These are phyloP conservation scores for Geotrichum citri-aurantii DNA, from an alignment of 1,139 yeast species.

Conservation along the genomic window DNA sequence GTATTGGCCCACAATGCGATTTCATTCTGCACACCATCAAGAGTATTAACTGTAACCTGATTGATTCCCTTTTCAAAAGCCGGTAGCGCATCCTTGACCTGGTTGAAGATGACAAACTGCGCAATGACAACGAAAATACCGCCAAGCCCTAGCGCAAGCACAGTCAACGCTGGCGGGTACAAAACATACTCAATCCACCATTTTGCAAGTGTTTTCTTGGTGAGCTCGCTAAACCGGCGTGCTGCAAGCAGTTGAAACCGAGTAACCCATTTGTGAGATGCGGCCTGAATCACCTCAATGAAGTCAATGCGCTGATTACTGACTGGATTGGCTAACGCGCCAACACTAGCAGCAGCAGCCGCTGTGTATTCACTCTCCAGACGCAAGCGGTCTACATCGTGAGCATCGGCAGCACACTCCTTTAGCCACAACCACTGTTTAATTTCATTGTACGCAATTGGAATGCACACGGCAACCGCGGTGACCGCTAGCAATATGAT, in stretches of 20 bases:
- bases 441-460: conserved; percentile 43
- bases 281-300: conserved; percentile 13
- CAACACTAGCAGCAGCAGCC: neutral
- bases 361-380: neutral
- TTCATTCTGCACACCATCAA: conserved; percentile 21
- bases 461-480: conserved; percentile 40
- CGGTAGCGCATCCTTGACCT: conserved; percentile 25
- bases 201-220: conserved; percentile 21
- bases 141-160: conserved; percentile 39
- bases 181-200: conserved; percentile 36
- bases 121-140: conserved; percentile 42
- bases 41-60: conserved; percentile 20
- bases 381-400: conserved; percentile 16
- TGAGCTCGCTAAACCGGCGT: conserved; percentile 9
- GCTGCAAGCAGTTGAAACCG: conserved; percentile 13
- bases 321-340: neutral
- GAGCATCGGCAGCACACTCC: conserved; percentile 25
- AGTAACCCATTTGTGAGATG: conserved; percentile 16
- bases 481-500: conserved; percentile 39
- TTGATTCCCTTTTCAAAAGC: conserved; percentile 19
- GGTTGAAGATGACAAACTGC: conserved; percentile 39
- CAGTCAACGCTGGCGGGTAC: conserved; percentile 32
- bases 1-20: conserved; percentile 44
- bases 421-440: conserved; percentile 47
- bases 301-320: conserved; percentile 13